These are phyloP conservation scores for Naganishia sp. DNA, from an alignment of 1,284 basidiomycete genomes.

Conservation along the genomic window DNA sequence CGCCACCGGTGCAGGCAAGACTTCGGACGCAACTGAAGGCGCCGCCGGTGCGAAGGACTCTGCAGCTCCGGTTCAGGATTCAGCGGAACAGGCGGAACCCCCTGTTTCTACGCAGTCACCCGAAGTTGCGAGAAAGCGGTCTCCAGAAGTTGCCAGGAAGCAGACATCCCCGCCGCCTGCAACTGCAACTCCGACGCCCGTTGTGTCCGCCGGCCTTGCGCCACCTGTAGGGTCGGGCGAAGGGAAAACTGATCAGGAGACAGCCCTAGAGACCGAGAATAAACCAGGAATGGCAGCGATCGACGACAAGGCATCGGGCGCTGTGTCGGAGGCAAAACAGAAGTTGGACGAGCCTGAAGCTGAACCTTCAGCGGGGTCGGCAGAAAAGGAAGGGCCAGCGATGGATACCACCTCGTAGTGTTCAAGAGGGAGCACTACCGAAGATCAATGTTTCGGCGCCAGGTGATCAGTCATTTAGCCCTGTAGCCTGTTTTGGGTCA, in stretches of 20 bases:
- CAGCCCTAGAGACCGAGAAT: background rate
- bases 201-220: background rate
- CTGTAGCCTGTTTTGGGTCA: no score
- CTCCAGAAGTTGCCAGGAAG: no score
- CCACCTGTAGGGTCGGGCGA: background rate
- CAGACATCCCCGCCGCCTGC: no score
- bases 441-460: no score
- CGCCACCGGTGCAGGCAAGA: no score
- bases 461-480: no score
- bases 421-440: no score
- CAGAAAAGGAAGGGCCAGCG: constrained; percentile 17
- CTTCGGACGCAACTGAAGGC: no score
- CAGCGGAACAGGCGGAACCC: background rate
- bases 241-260: background rate
- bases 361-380: background rate
- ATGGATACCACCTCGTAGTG: constrained; percentile 10
- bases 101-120: background rate
- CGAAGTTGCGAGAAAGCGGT: no score
- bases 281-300: constrained; percentile 14
- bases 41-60: no score
- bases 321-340: constrained; percentile 20
- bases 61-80: background rate
- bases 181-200: background rate
- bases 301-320: constrained; percentile 12
- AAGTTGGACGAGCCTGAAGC: background rate